Percentiles rank a stretch among this genome's conserved stretches.
Conservation (phyloP, 106 monocot genomes). For the Acorus calamus region DNA sequence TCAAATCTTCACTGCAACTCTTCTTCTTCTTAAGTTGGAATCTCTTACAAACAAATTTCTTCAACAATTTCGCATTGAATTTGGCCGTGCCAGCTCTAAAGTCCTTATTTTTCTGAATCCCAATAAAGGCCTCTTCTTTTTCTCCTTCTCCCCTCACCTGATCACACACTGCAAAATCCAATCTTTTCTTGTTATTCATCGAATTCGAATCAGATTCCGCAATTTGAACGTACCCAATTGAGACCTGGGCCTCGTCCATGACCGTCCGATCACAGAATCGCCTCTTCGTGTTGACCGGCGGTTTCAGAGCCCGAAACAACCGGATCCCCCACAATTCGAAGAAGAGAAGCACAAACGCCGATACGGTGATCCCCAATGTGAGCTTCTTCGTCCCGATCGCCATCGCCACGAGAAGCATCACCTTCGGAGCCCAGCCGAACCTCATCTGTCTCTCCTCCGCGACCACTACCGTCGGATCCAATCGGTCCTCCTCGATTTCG, state of each 20-base stretch:
- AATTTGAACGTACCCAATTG: no score
- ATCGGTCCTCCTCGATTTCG: no score
- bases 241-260: no score
- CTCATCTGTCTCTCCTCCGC: not conserved
- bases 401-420: conserved; percentile 2
- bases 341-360: conserved; percentile 8
- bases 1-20: no score
- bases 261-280: no score
- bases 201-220: no score
- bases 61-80: conserved; percentile 15
- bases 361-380: conserved; percentile 4
- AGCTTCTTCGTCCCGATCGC: conserved; percentile 8
- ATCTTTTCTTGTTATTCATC: no score
- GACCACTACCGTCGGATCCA: not conserved
- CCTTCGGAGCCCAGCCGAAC: not conserved
- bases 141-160: not conserved
- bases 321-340: conserved; percentile 2
- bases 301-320: not conserved
- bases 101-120: not conserved
- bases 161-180: not conserved
- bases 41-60: conserved; percentile 23
- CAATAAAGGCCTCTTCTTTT: conserved; percentile 4
- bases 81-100: not conserved
- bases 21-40: not conserved
- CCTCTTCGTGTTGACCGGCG: not conserved